Evolutionary conservation across 2,329 filamentous ascomycete species (phyloP).

Genomic region (Cercospora sesami): DNA sequence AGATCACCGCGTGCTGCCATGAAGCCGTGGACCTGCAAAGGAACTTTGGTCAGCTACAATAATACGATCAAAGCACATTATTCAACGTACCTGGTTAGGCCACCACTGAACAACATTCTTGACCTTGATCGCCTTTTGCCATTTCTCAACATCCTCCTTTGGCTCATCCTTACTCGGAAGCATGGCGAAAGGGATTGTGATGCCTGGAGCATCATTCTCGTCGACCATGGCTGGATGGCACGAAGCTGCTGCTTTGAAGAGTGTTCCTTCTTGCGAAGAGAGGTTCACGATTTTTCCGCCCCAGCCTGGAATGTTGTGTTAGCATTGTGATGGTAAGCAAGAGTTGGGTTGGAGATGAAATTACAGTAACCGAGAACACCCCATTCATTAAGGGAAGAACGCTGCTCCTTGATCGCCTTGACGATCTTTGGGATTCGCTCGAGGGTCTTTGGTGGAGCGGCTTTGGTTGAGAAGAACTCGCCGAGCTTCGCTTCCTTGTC

Average conservation of each 20-base stretch:
- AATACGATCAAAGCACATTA: too few species aligned
- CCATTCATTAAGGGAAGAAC: conserved; percentile 55
- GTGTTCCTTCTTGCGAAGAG: conserved; percentile 51
- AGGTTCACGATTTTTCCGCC: conserved; percentile 56
- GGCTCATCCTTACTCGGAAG: conserved; percentile 60
- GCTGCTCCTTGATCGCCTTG: conserved; percentile 53
- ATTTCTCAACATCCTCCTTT: conserved; percentile 52
- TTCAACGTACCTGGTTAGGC: conserved; percentile 42
- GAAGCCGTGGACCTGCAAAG: conserved; percentile 30
- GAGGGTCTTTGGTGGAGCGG: conserved; percentile 59
- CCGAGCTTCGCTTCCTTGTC: conserved; percentile 62
- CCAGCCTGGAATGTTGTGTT: conserved; percentile 16
- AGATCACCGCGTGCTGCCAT: conserved; percentile 45
- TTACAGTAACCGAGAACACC: conserved; percentile 63
- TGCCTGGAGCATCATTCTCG: conserved; percentile 55
- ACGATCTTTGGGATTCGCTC: conserved; percentile 57
- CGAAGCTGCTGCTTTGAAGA: conserved; percentile 59
- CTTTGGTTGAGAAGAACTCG: conserved; percentile 58
- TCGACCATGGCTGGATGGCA: conserved; percentile 64
- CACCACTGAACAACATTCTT: conserved; percentile 52
- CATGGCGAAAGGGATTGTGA: conserved; percentile 59
- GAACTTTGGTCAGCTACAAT: not conserved
- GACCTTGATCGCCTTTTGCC: conserved; percentile 51
- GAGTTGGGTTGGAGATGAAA: conserved; percentile 36
- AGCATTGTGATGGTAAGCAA: conserved; percentile 36